Base-by-base conservation (phyloP, 345 rosid species). In the Salix viminalis region DNA sequence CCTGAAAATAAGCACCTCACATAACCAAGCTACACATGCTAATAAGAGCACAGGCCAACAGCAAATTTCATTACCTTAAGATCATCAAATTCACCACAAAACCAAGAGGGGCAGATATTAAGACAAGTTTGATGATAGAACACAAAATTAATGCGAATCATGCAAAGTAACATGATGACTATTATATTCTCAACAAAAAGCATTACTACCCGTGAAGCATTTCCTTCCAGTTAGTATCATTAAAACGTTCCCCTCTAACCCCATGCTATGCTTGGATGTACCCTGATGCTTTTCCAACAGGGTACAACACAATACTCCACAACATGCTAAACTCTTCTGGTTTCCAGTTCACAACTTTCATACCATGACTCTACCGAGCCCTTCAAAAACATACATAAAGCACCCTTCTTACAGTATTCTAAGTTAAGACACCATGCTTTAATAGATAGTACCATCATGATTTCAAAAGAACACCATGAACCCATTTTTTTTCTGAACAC, bases 1-100 rank as follows among this genome's bases (percentile, higher is more conserved):
- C 89, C 89, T 84, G 65, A 23, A 54, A 70, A 6, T 74, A 73
- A 23, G 34, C 42, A 60, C 32, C 30, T 54, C n/a, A 44, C 67
- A n/a, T 28, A 56, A 26, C 19, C 64, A 52, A 14, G 21, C 36
- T 46, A 42, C 58, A 10, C 37, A 23, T 26, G 58, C 21, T 36
- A 39, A 70, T 70, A 64, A 79, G 48, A 30, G 70, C 36, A 32
- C 11, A 23, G 0, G 23, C 23, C 21, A 61, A 46, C 7, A 44
- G 39, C 15, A 46, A 70, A 41, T 7, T 24, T 68, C 50, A 37
- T 18, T 1, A 16, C 18, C 71, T 37, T 3, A 11, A 64, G 36
- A 62, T 11, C 4, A 13, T 46, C 54, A 48, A 4, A 48, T 48
- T 48, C 54, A 48, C 54, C 18, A 48, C 6, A 48, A 48, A 48